Evolutionary conservation across 768 basidiomycete genomes (phyloP), one percentile per base, ranked within the genome.

Genomic region (Brasilioporus rufonigricans): DNA sequence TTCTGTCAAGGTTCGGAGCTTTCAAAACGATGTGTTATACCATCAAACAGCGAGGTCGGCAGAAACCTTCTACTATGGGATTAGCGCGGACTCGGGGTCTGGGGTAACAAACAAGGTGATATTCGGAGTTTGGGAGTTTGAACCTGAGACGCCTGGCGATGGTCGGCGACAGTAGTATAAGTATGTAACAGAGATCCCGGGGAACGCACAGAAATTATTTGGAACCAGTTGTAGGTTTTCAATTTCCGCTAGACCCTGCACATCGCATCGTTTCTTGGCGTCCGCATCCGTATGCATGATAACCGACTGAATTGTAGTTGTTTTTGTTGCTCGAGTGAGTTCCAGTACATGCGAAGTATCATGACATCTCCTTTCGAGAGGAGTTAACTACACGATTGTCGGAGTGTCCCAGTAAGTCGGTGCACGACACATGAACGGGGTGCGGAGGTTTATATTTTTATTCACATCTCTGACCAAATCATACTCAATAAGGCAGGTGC

Each of bases 1-100:
- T 43, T 40, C 43, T 29, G 41, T 53, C 49, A 35, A 29, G 18
- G 36, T 56, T 52, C 49, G 52, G 52, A 58, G 55, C 47, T 13
- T 23, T 53, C 48, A 13, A 36, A 50, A 48, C n/a, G 26, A 26
- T 38, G n/a, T 33, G 8, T 33, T 23, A 7, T 51, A 32, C 49
- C 47, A 46, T 56, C 52, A 55, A 44, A 44, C n/a, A n/a, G n/a
- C 48, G 36, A 48, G 38, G 4, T 14, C 23, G 27, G 41, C 27
- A 39, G 39, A 32, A 19, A 29, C 14, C 35, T 29, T 48, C 10
- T 16, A 36, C 2, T 38, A 27, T n/a, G 44, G 38, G 47, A 36
- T 4, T 32, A 23, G 12, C 10, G 19, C 33, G 46, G 44, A 27
- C 38, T 3, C 18, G 9, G 35, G 16, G 4, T 13, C 13, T 8